phyloP scores from a whole-genome alignment of 345 rosid genomes.

The Gossypium stocksii region DNA sequence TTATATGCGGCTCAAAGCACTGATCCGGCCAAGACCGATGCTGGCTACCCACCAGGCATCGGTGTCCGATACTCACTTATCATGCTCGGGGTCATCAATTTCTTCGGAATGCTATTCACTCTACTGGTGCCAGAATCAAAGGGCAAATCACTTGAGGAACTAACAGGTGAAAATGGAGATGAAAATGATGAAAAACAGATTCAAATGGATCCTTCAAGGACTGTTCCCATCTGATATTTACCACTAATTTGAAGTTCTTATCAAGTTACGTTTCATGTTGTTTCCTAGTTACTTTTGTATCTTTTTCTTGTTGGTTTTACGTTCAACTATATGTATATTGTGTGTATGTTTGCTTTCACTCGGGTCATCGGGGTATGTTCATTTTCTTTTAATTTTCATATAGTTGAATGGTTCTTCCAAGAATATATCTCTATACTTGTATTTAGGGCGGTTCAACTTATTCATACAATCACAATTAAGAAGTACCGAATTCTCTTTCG shows the following conservation, averaged over 20 bases:
- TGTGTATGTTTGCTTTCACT: too few species aligned
- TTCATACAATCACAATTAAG: too few species aligned
- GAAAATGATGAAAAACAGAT: neutral
- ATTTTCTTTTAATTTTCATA: too few species aligned
- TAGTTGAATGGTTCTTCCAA: too few species aligned
- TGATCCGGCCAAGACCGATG: too few species aligned
- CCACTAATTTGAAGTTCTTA: neutral
- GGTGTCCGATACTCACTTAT: conserved; percentile 35
- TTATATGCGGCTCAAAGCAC: too few species aligned
- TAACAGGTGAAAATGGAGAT: conserved; percentile 41
- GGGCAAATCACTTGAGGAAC: conserved; percentile 55
- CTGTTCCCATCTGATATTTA: neutral
- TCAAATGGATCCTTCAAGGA: neutral
- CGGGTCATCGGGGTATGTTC: too few species aligned
- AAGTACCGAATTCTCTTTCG: too few species aligned
- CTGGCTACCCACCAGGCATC: too few species aligned
- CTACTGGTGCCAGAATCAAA: conserved; percentile 53
- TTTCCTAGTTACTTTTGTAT: neutral
- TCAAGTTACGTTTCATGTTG: neutral
- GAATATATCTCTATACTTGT: too few species aligned
- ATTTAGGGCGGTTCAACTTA: too few species aligned
- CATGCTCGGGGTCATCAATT: conserved; percentile 39
- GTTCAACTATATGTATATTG: too few species aligned
- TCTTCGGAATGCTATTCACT: conserved; percentile 47
- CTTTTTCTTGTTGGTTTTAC: neutral